Percentiles rank a stretch among this genome's conserved stretches.
These are phyloP conservation scores for Mycena floridula DNA, from an alignment of 768 basidiomycete species.

Conservation along the genomic window DNA sequence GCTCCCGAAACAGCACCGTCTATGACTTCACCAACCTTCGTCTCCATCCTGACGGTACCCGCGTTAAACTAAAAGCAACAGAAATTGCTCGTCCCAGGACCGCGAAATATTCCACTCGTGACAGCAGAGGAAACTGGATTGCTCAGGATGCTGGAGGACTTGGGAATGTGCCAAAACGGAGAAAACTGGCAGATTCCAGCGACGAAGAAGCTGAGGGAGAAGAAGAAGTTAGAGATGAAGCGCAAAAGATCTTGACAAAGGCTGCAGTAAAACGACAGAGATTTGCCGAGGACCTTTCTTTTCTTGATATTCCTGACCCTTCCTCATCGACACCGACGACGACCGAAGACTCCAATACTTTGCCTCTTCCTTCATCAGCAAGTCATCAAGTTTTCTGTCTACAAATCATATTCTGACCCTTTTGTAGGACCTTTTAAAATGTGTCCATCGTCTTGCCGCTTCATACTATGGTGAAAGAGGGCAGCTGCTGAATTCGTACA, in stretches of 20 bases:
- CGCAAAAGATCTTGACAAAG: conserved; percentile 16
- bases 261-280: conserved; percentile 38
- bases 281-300: conserved; percentile 46
- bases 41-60: conserved; percentile 15
- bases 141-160: conserved; percentile 60
- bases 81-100: conserved; percentile 29
- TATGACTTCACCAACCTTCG: not conserved
- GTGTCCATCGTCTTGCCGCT: conserved; percentile 39
- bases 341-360: no score
- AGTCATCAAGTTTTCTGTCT: conserved; percentile 54
- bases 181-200: conserved; percentile 14
- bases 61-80: conserved; percentile 40
- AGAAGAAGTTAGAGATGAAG: conserved; percentile 10
- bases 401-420: conserved; percentile 9
- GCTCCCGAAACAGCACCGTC: not conserved
- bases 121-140: conserved; percentile 57
- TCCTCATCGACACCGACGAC: conserved; percentile 1
- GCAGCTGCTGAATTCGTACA: conserved; percentile 46
- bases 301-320: conserved; percentile 33
- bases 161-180: conserved; percentile 27
- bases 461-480: conserved; percentile 58
- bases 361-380: no score
- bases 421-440: conserved; percentile 42
- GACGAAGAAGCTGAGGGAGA: conserved; percentile 15
- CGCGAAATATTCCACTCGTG: conserved; percentile 30